These are phyloP conservation scores for Yamagishiella unicocca DNA, from an alignment of 139 green algal species.

Conservation along the genomic window DNA sequence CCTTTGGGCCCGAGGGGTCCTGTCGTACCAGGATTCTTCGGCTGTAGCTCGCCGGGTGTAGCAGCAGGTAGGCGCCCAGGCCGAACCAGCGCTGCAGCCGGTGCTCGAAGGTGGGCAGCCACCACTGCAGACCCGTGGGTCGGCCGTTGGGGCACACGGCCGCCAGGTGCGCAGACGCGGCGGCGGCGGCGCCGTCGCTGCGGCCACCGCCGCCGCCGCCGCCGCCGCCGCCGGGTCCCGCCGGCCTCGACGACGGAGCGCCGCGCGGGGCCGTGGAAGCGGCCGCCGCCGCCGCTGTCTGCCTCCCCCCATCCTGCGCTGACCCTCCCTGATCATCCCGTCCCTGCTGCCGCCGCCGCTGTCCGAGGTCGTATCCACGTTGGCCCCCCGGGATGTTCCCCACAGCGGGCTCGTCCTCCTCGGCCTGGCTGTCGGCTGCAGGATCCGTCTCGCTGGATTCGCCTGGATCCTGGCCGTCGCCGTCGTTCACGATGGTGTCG, in stretches of 20 bases:
- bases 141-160: not conserved
- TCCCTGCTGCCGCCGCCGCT: too few species aligned
- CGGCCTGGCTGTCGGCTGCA: too few species aligned
- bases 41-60: constrained; percentile 81
- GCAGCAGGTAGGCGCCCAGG: constrained; percentile 69
- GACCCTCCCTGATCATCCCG: too few species aligned
- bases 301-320: too few species aligned
- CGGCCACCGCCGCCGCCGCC: not conserved
- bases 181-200: not conserved
- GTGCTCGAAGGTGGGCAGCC: constrained; percentile 51
- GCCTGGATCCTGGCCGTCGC: not conserved
- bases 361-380: too few species aligned
- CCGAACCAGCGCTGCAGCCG: constrained; percentile 87
- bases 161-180: not conserved
- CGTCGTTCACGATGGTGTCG: constrained; percentile 36
- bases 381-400: too few species aligned
- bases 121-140: constrained; percentile 38
- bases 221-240: not conserved
- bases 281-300: too few species aligned
- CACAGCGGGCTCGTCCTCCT: too few species aligned
- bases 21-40: constrained; percentile 65
- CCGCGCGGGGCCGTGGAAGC: too few species aligned
- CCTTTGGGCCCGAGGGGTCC: too few species aligned
- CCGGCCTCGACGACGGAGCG: too few species aligned
- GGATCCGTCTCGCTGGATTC: too few species aligned